Evolutionary conservation across 768 basidiomycete genomes (phyloP).

Genomic region (Leccinum aurantiacum): DNA sequence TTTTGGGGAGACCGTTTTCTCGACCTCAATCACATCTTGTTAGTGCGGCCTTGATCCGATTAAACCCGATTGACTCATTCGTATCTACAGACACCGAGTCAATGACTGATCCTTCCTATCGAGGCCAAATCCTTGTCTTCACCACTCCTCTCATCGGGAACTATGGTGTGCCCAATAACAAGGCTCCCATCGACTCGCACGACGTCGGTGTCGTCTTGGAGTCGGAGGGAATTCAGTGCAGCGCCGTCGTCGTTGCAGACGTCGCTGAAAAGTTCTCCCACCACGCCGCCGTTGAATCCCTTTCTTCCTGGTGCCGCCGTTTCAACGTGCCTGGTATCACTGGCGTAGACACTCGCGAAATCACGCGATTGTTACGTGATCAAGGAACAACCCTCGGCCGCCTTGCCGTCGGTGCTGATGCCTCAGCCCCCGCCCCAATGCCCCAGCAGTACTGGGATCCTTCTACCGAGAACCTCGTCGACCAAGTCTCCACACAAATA

Average conservation of each 20-base stretch:
- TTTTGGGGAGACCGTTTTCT: constrained; percentile 98
- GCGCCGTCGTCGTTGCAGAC: constrained; percentile 90
- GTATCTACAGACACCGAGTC: constrained; percentile 86
- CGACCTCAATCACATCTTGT: constrained; percentile 98
- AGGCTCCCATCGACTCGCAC: constrained; percentile 62
- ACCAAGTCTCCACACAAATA: no score
- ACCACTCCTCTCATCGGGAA: constrained; percentile 98
- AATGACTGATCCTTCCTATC: constrained; percentile 99
- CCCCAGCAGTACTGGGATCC: no score
- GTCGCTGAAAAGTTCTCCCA: constrained; percentile 95
- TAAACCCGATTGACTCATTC: constrained; percentile 12
- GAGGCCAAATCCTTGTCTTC: constrained; percentile 97
- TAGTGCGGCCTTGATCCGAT: constrained; percentile 31
- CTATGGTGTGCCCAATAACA: constrained; percentile 83
- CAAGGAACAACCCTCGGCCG: constrained; percentile 98
- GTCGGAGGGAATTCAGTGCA: constrained; percentile 85
- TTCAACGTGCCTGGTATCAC: constrained; percentile 91
- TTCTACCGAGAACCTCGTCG: no score
- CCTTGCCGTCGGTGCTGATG: no score
- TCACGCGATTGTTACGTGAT: constrained; percentile 90
- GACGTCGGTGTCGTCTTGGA: constrained; percentile 88
- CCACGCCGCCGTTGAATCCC: constrained; percentile 88
- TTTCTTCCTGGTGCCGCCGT: constrained; percentile 91
- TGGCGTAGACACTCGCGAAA: constrained; percentile 94
- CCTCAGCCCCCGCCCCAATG: constrained; percentile 35